phyloP scores from a whole-genome alignment of 2,329 filamentous ascomycete species.

The Ceratocystis huliohia region DNA sequence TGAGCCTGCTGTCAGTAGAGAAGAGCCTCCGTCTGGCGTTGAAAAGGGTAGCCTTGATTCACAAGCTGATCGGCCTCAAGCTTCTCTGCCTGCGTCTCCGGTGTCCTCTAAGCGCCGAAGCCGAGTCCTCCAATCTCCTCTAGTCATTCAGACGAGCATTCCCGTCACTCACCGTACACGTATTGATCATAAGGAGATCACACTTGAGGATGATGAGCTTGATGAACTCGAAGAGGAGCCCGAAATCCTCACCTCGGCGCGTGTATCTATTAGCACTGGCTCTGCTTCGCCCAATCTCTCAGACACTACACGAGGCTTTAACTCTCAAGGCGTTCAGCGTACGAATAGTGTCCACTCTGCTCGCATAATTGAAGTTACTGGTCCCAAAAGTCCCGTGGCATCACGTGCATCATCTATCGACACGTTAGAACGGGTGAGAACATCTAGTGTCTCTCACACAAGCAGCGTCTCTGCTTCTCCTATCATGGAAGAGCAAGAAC shows the following conservation, averaged over 20 bases:
- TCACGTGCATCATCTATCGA: constrained; percentile 41
- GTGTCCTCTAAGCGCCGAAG: constrained; percentile 14
- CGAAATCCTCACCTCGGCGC: constrained; percentile 43
- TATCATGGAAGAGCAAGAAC: constrained; percentile 36
- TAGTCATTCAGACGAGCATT: constrained; percentile 18
- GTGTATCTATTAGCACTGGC: constrained; percentile 40
- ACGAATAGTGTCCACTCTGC: constrained; percentile 42
- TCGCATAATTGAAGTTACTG: constrained; percentile 45
- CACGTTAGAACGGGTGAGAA: constrained; percentile 32
- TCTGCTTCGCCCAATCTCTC: constrained; percentile 39
- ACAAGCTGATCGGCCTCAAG: not conserved
- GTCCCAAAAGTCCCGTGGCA: constrained; percentile 38
- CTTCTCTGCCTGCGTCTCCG: not conserved
- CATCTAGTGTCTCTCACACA: constrained; percentile 31
- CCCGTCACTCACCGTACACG: constrained; percentile 10
- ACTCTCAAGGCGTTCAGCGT: constrained; percentile 29
- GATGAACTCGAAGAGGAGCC: constrained; percentile 36
- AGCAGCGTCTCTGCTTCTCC: constrained; percentile 21
- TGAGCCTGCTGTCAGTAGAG: not conserved
- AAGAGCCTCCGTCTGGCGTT: not conserved
- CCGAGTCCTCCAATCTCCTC: constrained; percentile 17
- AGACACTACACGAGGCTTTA: constrained; percentile 33
- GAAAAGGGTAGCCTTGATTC: not conserved
- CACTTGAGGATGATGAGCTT: constrained; percentile 28
- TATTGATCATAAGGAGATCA: constrained; percentile 15